Conservation (phyloP, 345 rosid species). For the Durio zibethinus region DNA sequence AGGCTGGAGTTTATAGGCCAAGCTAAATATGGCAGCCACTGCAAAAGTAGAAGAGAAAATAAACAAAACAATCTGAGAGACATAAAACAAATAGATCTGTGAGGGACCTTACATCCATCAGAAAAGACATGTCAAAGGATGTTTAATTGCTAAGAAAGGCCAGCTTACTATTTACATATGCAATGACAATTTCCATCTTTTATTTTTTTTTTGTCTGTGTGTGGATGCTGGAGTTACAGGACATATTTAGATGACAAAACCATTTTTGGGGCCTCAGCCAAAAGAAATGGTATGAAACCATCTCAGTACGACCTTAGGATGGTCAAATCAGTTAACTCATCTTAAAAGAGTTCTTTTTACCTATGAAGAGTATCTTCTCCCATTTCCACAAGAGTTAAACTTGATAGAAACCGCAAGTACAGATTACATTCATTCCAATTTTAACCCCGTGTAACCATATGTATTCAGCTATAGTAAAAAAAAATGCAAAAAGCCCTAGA, state of each 20-base stretch:
- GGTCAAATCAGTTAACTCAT: not conserved
- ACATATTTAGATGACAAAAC: not conserved
- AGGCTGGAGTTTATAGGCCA: constrained; percentile 93
- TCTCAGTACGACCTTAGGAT: not conserved
- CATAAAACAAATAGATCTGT: not conserved
- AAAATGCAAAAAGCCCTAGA: not conserved
- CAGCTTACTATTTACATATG: not conserved
- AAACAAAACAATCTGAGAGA: not conserved
- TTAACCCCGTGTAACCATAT: not conserved
- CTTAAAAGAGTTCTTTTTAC: not conserved
- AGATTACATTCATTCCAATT: not conserved
- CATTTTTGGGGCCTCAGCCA: not conserved
- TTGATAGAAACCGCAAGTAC: not conserved
- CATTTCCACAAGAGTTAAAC: not conserved
- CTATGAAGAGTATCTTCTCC: not conserved
- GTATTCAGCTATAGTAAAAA: not conserved
- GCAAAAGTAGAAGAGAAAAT: constrained; percentile 27
- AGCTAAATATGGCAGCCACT: constrained; percentile 96
- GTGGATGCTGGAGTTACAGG: not conserved
- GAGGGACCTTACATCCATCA: not conserved
- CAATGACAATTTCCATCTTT: not conserved
- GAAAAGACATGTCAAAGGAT: not conserved
- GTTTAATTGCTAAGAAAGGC: not conserved
- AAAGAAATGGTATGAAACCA: not conserved
- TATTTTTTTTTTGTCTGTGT: not conserved